These are phyloP conservation scores for Neurospora sp. DNA, from an alignment of 495 filamentous ascomycete species.

Conservation along the genomic window DNA sequence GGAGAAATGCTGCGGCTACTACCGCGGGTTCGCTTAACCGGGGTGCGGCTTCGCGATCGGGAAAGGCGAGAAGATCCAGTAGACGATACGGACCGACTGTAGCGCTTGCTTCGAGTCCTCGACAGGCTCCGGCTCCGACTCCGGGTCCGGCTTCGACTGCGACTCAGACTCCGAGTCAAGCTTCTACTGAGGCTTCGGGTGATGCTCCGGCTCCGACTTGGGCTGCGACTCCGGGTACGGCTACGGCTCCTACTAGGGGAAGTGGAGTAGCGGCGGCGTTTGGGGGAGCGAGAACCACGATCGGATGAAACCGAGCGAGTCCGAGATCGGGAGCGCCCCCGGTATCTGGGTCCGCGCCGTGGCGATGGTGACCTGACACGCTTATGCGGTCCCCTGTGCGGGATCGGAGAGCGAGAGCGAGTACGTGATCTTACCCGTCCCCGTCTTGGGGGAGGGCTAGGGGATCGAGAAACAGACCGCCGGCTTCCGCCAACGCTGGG, in stretches of 20 bases:
- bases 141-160: constrained; percentile 6
- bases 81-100: constrained; percentile 38
- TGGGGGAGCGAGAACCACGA: constrained; percentile 17
- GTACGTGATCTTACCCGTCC: constrained; percentile 11
- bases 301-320: constrained; percentile 22
- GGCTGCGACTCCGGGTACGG: constrained; percentile 20
- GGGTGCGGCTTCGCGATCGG: constrained; percentile 28
- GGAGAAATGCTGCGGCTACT: constrained; percentile 33
- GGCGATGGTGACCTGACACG: constrained; percentile 37
- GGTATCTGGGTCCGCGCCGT: constrained; percentile 9
- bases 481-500: constrained; percentile 20
- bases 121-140: constrained; percentile 9
- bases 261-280: constrained; percentile 24
- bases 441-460: constrained; percentile 27
- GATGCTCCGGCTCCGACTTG: constrained; percentile 21
- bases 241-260: constrained; percentile 35
- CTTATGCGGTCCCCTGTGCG: constrained; percentile 27
- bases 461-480: constrained; percentile 25
- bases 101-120: constrained; percentile 9
- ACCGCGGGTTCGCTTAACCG: constrained; percentile 31
- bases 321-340: constrained; percentile 9
- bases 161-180: constrained; percentile 4
- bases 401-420: constrained; percentile 35
- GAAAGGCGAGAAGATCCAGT: constrained; percentile 24
- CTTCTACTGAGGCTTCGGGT: constrained; percentile 9